Evolutionary conservation across 2,329 filamentous ascomycete genomes (phyloP).

Genomic region (Ascosphaera apis): DNA sequence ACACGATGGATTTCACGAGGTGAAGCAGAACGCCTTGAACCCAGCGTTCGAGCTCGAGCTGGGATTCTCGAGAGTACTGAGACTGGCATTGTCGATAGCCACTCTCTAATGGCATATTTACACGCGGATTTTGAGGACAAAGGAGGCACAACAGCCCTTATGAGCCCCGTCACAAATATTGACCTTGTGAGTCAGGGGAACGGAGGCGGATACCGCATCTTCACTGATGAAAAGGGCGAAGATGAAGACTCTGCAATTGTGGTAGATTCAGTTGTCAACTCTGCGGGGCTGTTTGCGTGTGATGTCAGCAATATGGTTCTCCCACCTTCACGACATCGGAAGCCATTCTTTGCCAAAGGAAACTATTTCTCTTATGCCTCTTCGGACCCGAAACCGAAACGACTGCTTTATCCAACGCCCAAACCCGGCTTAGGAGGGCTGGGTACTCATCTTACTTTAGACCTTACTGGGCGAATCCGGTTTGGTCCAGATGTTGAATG

Average conservation of each 20-base stretch:
- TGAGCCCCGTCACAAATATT: conserved; percentile 40
- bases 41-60: conserved; percentile 45
- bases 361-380: conserved; percentile 75
- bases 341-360: conserved; percentile 70
- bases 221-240: conserved; percentile 16
- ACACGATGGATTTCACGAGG: conserved; percentile 41
- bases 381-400: conserved; percentile 39
- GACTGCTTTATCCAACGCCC: conserved; percentile 72
- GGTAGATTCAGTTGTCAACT: conserved; percentile 58
- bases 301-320: conserved; percentile 63
- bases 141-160: conserved; percentile 52
- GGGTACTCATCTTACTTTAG: conserved; percentile 82
- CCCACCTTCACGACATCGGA: conserved; percentile 25
- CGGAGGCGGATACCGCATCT: conserved; percentile 47
- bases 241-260: conserved; percentile 36
- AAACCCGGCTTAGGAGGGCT: conserved; percentile 66
- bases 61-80: conserved; percentile 65
- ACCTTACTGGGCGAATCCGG: conserved; percentile 59
- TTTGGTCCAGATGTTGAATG: conserved; percentile 95
- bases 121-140: conserved; percentile 52
- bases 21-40: conserved; percentile 45
- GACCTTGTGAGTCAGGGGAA: conserved; percentile 28
- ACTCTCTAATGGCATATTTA: conserved; percentile 61
- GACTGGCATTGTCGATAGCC: conserved; percentile 79
- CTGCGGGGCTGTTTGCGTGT: conserved; percentile 59